These are phyloP conservation scores for Teratosphaeria nubilosa DNA, from an alignment of 2,329 filamentous ascomycete species.

Conservation along the genomic window DNA sequence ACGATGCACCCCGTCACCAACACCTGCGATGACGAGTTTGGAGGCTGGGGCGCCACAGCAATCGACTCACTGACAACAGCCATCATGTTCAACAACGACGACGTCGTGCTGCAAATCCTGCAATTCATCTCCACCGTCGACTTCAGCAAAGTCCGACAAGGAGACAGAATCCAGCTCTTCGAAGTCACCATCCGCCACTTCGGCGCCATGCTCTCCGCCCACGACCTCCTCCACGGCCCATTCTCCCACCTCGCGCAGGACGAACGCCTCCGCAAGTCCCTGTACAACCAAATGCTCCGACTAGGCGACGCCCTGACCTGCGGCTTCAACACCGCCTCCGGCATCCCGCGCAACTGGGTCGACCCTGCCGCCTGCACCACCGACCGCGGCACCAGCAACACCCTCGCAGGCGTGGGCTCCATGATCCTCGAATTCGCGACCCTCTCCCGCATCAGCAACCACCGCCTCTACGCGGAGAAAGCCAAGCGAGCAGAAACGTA, in stretches of 20 bases:
- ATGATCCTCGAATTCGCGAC: slow-evolving; percentile 16
- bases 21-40: slow-evolving; percentile 17
- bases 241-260: slow-evolving; percentile 10
- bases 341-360: slow-evolving; percentile 17
- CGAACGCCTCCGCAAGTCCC: slow-evolving; percentile 2
- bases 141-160: slow-evolving; percentile 7
- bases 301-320: slow-evolving; percentile 15
- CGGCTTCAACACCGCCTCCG: slow-evolving; percentile 13
- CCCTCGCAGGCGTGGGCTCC: slow-evolving; percentile 13
- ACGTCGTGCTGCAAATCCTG: slow-evolving; percentile 11
- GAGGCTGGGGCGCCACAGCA: slow-evolving; percentile 17
- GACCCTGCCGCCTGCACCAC: slow-evolving; percentile 13
- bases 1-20: slow-evolving; percentile 20
- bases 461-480: slow-evolving; percentile 12
- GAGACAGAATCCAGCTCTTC: slow-evolving; percentile 13
- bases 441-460: slow-evolving; percentile 18
- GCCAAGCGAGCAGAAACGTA: slow-evolving; percentile 13
- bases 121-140: slow-evolving; percentile 13
- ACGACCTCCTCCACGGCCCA: slow-evolving; percentile 15
- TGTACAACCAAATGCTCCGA: slow-evolving; percentile 14
- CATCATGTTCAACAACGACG: slow-evolving; percentile 14
- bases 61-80: slow-evolving; percentile 17
- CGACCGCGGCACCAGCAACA: slow-evolving; percentile 14
- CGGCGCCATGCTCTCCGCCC: slow-evolving; percentile 17
- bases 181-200: slow-evolving; percentile 18